Conservation (phyloP, 2,329 filamentous ascomycete species). For the Diaporthe sp. region DNA sequence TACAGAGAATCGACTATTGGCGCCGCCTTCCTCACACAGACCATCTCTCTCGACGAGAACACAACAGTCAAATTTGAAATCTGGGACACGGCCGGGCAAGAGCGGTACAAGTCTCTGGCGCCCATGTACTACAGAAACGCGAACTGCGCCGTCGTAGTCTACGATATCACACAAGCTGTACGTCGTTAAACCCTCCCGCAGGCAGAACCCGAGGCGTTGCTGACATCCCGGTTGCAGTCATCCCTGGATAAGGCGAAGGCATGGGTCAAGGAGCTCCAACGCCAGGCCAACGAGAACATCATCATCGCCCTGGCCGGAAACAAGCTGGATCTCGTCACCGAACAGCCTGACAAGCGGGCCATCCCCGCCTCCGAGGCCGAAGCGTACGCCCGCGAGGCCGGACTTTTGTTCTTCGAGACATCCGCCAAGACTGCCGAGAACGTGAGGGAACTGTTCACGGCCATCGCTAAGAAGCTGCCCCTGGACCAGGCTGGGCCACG, state of each 20-base stretch:
- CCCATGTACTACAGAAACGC: constrained; percentile 99
- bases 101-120: constrained; percentile 98
- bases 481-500: constrained; percentile 96
- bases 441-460: constrained; percentile 94
- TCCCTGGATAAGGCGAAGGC: constrained; percentile 99
- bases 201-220: constrained; percentile 16
- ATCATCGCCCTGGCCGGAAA: constrained; percentile 98
- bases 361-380: constrained; percentile 91
- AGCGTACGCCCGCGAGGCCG: constrained; percentile 93
- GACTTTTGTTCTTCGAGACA: constrained; percentile 97
- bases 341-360: constrained; percentile 95
- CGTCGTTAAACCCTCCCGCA: constrained; percentile 50
- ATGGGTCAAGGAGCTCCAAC: constrained; percentile 98
- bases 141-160: constrained; percentile 98
- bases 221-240: constrained; percentile 68
- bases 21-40: constrained; percentile 98
- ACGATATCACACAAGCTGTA: constrained; percentile 99
- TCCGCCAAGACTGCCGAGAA: constrained; percentile 98
- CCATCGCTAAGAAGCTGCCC: constrained; percentile 97
- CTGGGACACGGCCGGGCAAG: constrained; percentile 98
- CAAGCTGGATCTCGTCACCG: constrained; percentile 95
- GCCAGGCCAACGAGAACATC: constrained; percentile 99
- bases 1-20: constrained; percentile 99
- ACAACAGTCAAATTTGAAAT: constrained; percentile 99
- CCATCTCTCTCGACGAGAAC: constrained; percentile 96